phyloP scores from a whole-genome alignment of 805 yeast genomes.

The Wickerhamomyces strasburgensis region DNA sequence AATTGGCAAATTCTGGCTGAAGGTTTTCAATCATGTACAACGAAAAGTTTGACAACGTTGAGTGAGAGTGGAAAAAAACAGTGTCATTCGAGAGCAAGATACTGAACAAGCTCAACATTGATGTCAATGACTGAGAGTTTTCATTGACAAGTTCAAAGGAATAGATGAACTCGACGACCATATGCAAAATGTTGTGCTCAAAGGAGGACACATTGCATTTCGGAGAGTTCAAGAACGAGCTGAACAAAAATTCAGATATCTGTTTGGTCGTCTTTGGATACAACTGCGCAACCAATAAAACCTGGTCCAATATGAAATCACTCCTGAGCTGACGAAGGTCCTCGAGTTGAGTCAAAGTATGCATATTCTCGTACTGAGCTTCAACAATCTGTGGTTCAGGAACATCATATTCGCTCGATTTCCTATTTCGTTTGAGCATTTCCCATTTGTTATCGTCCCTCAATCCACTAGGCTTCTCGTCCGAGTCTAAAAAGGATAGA shows the following conservation, averaged over 20 bases:
- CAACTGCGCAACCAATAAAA: constrained; percentile 38
- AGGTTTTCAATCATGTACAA: constrained; percentile 33
- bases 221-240: constrained; percentile 30
- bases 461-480: constrained; percentile 23
- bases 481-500: constrained; percentile 22
- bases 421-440: constrained; percentile 13
- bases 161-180: constrained; percentile 31
- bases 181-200: constrained; percentile 32
- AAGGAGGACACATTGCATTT: constrained; percentile 31
- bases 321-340: constrained; percentile 32
- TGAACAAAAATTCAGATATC: constrained; percentile 36
- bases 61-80: constrained; percentile 32
- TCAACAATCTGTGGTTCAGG: constrained; percentile 27
- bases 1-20: constrained; percentile 33
- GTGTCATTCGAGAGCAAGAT: constrained; percentile 35
- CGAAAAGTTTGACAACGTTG: constrained; percentile 32
- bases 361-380: constrained; percentile 34
- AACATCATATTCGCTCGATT: constrained; percentile 21
- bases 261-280: constrained; percentile 35
- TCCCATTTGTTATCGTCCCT: constrained; percentile 29
- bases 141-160: constrained; percentile 30
- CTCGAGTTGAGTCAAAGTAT: constrained; percentile 37
- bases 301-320: constrained; percentile 33
- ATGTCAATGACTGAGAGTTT: constrained; percentile 29
- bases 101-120: constrained; percentile 40